These are phyloP conservation scores for Skeletonema potamos DNA, from an alignment of 108 stramenopile genomes.

Conservation along the genomic window DNA sequence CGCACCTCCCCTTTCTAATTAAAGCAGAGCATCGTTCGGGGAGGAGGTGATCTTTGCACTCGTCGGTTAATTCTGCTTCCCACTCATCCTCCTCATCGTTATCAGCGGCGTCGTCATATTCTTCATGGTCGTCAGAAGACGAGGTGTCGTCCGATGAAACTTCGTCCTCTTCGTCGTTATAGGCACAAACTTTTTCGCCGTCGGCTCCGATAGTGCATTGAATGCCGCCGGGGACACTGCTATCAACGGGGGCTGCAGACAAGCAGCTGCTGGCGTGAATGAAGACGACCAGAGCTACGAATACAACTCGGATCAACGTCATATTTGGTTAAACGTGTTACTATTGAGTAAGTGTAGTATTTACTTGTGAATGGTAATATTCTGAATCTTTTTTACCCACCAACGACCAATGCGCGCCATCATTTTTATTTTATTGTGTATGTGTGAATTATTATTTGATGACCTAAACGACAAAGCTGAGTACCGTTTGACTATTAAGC, in stretches of 20 bases:
- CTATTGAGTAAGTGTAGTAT: neutral
- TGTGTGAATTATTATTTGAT: no score
- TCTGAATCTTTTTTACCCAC: neutral
- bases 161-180: neutral
- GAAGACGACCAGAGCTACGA: neutral
- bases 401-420: neutral
- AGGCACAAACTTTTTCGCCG: neutral
- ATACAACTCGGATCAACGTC: neutral
- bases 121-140: neutral
- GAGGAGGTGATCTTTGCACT: neutral
- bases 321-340: neutral
- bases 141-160: neutral
- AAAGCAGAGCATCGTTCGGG: neutral
- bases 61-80: neutral
- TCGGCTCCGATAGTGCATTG: neutral
- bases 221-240: neutral
- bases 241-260: neutral
- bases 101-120: no score
- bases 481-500: no score
- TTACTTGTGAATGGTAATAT: neutral
- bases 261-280: neutral
- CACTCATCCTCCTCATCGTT: neutral
- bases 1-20: slow-evolving; percentile 26
- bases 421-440: no score
- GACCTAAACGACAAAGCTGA: no score